Evolutionary conservation across 2,329 filamentous ascomycete species (phyloP).

Genomic region (Apiospora koreana): DNA sequence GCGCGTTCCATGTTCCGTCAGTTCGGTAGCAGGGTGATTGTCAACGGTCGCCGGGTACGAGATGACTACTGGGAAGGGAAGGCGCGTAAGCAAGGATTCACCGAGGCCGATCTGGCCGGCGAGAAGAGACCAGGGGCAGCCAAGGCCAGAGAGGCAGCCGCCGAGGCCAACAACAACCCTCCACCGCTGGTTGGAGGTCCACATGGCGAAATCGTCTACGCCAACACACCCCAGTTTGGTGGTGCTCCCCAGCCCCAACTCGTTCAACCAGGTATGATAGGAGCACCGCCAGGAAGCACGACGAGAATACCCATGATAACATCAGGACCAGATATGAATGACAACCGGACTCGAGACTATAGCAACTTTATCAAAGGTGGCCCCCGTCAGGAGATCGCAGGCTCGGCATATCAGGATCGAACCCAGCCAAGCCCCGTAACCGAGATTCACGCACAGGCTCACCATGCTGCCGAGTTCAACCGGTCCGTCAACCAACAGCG

Average conservation of each 20-base stretch:
- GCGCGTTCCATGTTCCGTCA: constrained; percentile 98
- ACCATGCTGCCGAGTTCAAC: constrained; percentile 89
- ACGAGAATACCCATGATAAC: constrained; percentile 84
- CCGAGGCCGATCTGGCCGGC: constrained; percentile 91
- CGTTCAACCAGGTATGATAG: constrained; percentile 72
- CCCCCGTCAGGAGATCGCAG: constrained; percentile 86
- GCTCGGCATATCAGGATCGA: constrained; percentile 84
- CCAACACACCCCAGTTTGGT: constrained; percentile 67
- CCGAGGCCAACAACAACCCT: constrained; percentile 66
- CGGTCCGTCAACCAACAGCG: constrained; percentile 80
- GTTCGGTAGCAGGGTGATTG: constrained; percentile 92
- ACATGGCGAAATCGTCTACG: constrained; percentile 88
- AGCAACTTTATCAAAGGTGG: constrained; percentile 75
- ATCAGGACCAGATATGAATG: constrained; percentile 74
- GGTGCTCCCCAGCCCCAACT: constrained; percentile 69
- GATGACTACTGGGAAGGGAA: constrained; percentile 99
- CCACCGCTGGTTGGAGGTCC: constrained; percentile 59
- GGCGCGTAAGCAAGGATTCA: constrained; percentile 95
- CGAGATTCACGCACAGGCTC: constrained; percentile 83
- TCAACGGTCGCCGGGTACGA: constrained; percentile 84
- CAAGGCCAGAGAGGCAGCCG: constrained; percentile 81
- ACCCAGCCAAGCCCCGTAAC: constrained; percentile 73
- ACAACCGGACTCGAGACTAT: constrained; percentile 78
- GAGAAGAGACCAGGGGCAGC: constrained; percentile 93
- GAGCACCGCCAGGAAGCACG: constrained; percentile 62